These are phyloP conservation scores for Phoenix dactylifera DNA, from an alignment of 176 grass and related monocot genomes.

Conservation along the genomic window DNA sequence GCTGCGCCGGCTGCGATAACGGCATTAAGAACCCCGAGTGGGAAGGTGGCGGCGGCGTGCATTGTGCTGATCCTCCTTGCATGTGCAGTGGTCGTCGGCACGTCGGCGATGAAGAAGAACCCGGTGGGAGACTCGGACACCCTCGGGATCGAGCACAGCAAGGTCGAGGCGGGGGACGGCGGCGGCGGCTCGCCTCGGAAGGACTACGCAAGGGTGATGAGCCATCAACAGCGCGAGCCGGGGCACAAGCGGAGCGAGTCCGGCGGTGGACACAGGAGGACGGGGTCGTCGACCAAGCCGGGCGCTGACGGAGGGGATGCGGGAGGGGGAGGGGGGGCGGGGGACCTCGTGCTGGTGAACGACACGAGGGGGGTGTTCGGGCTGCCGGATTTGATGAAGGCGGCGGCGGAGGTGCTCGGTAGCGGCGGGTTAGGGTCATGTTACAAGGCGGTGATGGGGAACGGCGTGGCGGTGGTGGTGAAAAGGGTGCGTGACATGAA, in stretches of 20 bases:
- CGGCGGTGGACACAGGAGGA: slow-evolving; percentile 24
- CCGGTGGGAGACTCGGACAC: slow-evolving; percentile 8
- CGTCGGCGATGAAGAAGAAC: slow-evolving; percentile 2
- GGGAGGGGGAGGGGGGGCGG: not conserved
- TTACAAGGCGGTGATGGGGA: slow-evolving; percentile 79
- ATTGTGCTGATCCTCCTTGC: slow-evolving; percentile 2
- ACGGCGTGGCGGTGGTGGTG: slow-evolving; percentile 47
- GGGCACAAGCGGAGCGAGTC: not conserved
- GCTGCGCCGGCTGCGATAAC: not conserved
- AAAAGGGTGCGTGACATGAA: slow-evolving; percentile 91
- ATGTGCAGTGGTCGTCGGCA: slow-evolving; percentile 4
- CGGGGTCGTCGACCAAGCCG: slow-evolving; percentile 10
- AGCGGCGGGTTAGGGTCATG: slow-evolving; percentile 55
- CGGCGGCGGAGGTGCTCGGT: slow-evolving; percentile 65
- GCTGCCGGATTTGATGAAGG: slow-evolving; percentile 81
- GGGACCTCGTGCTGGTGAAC: slow-evolving; percentile 68
- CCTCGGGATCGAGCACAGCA: slow-evolving; percentile 17
- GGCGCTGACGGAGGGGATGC: not conserved
- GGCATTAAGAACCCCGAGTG: not conserved
- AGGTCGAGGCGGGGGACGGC: not conserved
- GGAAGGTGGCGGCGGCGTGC: slow-evolving; percentile 4
- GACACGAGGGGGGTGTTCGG: slow-evolving; percentile 60
- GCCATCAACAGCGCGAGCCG: too few species aligned
- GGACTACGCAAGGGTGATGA: too few species aligned
- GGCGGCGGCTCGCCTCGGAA: not conserved